A percentile compares a stretch with the other conserved stretches of the same genome.
These are phyloP conservation scores for Fusarium lateritium DNA, from an alignment of 2,329 filamentous ascomycete genomes.

Conservation along the genomic window DNA sequence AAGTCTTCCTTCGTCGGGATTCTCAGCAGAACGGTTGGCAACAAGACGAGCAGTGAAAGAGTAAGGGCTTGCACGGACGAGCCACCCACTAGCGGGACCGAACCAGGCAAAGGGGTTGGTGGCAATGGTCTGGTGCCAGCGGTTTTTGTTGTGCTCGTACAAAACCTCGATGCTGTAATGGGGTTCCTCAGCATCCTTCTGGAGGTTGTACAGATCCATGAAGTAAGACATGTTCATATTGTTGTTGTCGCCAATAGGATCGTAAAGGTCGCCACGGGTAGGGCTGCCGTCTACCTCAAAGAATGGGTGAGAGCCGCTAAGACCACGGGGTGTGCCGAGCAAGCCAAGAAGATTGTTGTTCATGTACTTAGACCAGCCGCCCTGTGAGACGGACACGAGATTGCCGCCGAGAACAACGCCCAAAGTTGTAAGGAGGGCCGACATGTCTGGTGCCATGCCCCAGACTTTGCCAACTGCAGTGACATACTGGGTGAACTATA, in stretches of 20 bases:
- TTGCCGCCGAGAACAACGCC: slow-evolving; percentile 59
- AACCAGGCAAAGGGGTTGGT: slow-evolving; percentile 70
- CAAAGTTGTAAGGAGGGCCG: slow-evolving; percentile 27
- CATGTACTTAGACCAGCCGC: slow-evolving; percentile 55
- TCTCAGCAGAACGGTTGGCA: slow-evolving; percentile 60
- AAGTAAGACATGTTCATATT: slow-evolving; percentile 68
- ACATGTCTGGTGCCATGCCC: slow-evolving; percentile 37
- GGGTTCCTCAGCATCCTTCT: slow-evolving; percentile 55
- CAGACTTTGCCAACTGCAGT: slow-evolving; percentile 37
- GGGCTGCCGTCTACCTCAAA: slow-evolving; percentile 69
- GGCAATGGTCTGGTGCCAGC: slow-evolving; percentile 63
- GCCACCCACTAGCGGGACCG: slow-evolving; percentile 65
- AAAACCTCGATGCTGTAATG: slow-evolving; percentile 57
- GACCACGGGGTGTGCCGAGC: slow-evolving; percentile 60
- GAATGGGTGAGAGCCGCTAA: slow-evolving; percentile 68
- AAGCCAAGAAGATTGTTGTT: slow-evolving; percentile 61
- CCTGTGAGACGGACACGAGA: slow-evolving; percentile 44
- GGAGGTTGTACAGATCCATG: slow-evolving; percentile 61
- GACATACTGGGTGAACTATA: slow-evolving; percentile 28
- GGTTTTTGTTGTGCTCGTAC: slow-evolving; percentile 58
- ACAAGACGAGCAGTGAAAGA: slow-evolving; percentile 61
- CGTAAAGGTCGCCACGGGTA: slow-evolving; percentile 67
- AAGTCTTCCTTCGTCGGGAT: slow-evolving; percentile 53
- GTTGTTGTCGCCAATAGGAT: slow-evolving; percentile 62
- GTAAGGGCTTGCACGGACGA: slow-evolving; percentile 64